A percentile compares a stretch with the other conserved stretches of the same genome.
Evolutionary conservation across 352 stramenopile species (phyloP).

Genomic region (Phytophthora rubi): DNA sequence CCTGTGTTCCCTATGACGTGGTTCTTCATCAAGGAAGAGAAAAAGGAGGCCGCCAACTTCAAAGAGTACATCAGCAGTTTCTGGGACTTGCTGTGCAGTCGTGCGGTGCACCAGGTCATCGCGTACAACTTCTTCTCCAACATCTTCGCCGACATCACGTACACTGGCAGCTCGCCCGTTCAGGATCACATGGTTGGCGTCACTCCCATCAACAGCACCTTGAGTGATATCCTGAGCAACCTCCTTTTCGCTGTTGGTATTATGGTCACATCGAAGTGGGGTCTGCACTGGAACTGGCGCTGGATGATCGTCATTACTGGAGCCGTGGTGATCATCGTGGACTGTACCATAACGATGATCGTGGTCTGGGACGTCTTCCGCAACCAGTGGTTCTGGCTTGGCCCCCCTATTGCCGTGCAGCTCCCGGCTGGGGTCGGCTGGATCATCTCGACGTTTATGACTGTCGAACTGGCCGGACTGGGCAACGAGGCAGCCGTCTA

Average conservation of each 20-base stretch:
- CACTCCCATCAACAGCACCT: slow-evolving; percentile 39
- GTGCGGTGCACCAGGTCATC: slow-evolving; percentile 53
- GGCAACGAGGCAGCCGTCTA: slow-evolving; percentile 51
- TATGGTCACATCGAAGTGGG: slow-evolving; percentile 40
- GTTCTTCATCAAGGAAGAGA: slow-evolving; percentile 51
- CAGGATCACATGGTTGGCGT: slow-evolving; percentile 40
- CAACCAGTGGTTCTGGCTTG: slow-evolving; percentile 46
- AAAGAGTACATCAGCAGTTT: slow-evolving; percentile 35
- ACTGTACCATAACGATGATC: slow-evolving; percentile 33
- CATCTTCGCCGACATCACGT: slow-evolving; percentile 44
- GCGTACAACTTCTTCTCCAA: slow-evolving; percentile 44
- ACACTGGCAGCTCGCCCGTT: slow-evolving; percentile 33
- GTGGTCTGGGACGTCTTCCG: slow-evolving; percentile 44
- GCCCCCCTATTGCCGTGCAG: slow-evolving; percentile 32
- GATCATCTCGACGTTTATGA: slow-evolving; percentile 40
- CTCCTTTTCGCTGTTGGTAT: slow-evolving; percentile 34
- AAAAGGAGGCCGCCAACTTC: slow-evolving; percentile 27
- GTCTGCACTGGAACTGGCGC: slow-evolving; percentile 51
- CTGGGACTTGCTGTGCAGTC: slow-evolving; percentile 42
- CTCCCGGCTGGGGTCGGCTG: slow-evolving; percentile 39
- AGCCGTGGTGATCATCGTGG: slow-evolving; percentile 31
- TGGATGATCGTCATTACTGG: slow-evolving; percentile 38
- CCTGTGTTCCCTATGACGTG: slow-evolving; percentile 41
- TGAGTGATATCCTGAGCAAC: slow-evolving; percentile 37
- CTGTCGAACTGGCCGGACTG: slow-evolving; percentile 47